These are phyloP conservation scores for Brettanomyces custersianus DNA, from an alignment of 805 yeast genomes.

Conservation along the genomic window DNA sequence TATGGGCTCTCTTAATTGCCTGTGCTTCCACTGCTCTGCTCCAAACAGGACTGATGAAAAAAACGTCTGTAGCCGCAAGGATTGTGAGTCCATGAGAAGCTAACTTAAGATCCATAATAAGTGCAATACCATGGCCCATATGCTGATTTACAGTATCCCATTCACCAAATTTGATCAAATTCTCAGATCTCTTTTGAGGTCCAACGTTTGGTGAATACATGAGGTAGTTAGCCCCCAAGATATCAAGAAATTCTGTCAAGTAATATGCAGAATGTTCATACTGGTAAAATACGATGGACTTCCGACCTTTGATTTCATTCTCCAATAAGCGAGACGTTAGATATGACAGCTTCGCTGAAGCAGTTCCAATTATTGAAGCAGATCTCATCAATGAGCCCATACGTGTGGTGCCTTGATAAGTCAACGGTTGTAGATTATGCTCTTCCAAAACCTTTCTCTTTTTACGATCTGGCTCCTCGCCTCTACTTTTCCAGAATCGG, in stretches of 20 bases:
- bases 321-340: constrained; percentile 45
- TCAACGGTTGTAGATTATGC: background rate
- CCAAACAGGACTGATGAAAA: constrained; percentile 70
- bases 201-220: constrained; percentile 57
- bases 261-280: constrained; percentile 66
- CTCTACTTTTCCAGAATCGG: background rate
- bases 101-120: constrained; percentile 58
- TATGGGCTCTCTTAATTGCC: constrained; percentile 68
- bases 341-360: constrained; percentile 57
- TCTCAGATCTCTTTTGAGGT: constrained; percentile 39
- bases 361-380: constrained; percentile 48
- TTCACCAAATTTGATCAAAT: constrained; percentile 40
- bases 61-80: constrained; percentile 58
- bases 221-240: constrained; percentile 50
- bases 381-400: constrained; percentile 18
- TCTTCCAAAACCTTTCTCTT: background rate
- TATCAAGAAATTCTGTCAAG: constrained; percentile 53
- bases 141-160: constrained; percentile 22
- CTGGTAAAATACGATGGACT: constrained; percentile 60
- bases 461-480: background rate
- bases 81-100: constrained; percentile 68
- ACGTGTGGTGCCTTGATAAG: constrained; percentile 4
- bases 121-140: constrained; percentile 40
- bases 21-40: constrained; percentile 61
- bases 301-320: constrained; percentile 36